Conservation (phyloP, 208 protist genomes). For the Phytomonas francai region DNA sequence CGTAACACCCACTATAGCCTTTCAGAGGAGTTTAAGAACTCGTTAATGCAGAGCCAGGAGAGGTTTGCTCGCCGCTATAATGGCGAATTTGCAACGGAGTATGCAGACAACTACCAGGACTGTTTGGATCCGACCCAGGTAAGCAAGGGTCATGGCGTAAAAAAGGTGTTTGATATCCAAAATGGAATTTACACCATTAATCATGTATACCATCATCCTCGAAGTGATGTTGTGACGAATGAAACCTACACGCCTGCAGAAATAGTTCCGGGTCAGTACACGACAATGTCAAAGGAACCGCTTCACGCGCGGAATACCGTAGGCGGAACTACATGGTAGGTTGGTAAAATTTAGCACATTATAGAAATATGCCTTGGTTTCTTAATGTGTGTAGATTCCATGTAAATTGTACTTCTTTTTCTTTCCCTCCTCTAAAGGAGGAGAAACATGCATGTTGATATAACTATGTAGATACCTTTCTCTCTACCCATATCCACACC, state of each 20-base stretch:
- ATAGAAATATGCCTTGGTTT: background rate
- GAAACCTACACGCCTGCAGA: constrained; percentile 67
- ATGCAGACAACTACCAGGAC: constrained; percentile 59
- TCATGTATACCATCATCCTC: constrained; percentile 72
- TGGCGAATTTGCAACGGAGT: constrained; percentile 60
- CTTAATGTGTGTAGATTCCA: background rate
- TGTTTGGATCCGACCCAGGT: constrained; percentile 46
- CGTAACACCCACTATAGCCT: constrained; percentile 67
- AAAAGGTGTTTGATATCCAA: constrained; percentile 70
- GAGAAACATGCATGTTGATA: background rate
- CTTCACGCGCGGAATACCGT: constrained; percentile 67
- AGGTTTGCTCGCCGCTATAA: constrained; percentile 29
- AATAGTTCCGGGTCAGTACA: constrained; percentile 84
- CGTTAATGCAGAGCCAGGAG: constrained; percentile 31
- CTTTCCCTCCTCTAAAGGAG: constrained; percentile 3
- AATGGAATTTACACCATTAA: constrained; percentile 83
- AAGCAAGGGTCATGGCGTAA: constrained; percentile 45
- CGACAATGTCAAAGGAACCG: constrained; percentile 61
- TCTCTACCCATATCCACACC: background rate
- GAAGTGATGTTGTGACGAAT: constrained; percentile 57
- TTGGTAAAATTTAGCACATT: background rate
- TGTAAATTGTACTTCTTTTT: constrained; percentile 6
- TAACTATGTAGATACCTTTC: background rate
- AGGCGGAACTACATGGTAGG: background rate
- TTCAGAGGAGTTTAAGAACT: constrained; percentile 37